phyloP scores from a whole-genome alignment of 192 early-diverging fungal genomes.

The Backusella macrospora region DNA sequence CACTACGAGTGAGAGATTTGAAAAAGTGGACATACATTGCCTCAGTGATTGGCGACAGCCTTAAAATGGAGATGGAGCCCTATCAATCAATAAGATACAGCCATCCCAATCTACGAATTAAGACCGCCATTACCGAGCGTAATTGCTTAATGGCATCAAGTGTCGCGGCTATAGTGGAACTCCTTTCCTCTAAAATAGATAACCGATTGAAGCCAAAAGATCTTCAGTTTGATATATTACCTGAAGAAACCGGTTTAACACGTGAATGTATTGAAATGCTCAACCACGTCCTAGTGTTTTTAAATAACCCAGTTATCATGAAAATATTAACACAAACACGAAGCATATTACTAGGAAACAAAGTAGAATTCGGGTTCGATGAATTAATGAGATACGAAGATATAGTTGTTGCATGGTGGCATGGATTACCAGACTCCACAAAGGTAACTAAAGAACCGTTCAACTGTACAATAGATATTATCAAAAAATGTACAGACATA shows the following conservation, averaged over 20 bases:
- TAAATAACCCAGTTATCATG: background rate
- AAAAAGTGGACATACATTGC: background rate
- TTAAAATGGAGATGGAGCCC: background rate
- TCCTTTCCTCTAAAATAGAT: background rate
- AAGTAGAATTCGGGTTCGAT: conserved; percentile 11
- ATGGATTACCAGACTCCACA: background rate
- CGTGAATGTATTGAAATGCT: background rate
- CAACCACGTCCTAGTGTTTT: background rate
- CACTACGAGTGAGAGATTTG: background rate
- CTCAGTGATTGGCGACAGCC: background rate
- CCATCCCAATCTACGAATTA: background rate
- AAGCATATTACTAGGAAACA: background rate
- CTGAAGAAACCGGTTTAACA: background rate
- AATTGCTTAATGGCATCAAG: background rate
- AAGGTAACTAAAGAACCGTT: conserved; percentile 7
- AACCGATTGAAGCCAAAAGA: background rate
- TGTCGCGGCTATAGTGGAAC: background rate
- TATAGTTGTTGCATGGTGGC: background rate
- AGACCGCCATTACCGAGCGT: background rate
- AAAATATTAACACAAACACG: background rate
- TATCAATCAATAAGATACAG: background rate
- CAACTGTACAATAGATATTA: background rate
- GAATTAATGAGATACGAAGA: conserved; percentile 5
- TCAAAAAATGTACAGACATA: background rate
- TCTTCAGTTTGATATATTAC: background rate